These are phyloP conservation scores for Dovyalis caffra DNA, from an alignment of 345 rosid species.

Conservation along the genomic window DNA sequence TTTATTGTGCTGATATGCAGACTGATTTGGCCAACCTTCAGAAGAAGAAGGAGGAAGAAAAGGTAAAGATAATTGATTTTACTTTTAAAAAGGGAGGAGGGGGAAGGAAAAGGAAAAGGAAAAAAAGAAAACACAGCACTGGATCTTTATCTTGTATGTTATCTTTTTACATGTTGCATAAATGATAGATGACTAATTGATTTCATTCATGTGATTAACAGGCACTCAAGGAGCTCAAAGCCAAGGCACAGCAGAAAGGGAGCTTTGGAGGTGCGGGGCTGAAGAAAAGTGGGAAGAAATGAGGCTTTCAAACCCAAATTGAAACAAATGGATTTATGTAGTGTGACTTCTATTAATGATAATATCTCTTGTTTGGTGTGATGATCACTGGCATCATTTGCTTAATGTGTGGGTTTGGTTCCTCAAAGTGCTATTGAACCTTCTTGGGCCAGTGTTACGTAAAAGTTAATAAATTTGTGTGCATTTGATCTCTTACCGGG, in stretches of 20 bases:
- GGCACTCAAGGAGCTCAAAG: constrained; percentile 85
- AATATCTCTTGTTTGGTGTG: neutral
- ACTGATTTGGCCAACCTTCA: constrained; percentile 56
- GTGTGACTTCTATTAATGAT: neutral
- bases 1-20: constrained; percentile 27
- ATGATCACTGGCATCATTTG: neutral
- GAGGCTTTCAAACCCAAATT: constrained; percentile 22
- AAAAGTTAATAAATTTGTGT: neutral
- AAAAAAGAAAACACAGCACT: neutral
- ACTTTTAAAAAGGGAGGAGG: neutral
- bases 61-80: constrained; percentile 28
- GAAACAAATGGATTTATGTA: neutral
- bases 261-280: constrained; percentile 84
- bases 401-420: neutral
- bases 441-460: neutral
- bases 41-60: constrained; percentile 81
- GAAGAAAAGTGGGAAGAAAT: constrained; percentile 94
- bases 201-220: constrained; percentile 17
- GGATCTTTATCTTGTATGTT: neutral
- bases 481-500: neutral
- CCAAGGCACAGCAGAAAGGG: constrained; percentile 84
- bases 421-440: neutral
- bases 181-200: neutral
- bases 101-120: too few relatives aligned
- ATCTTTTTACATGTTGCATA: neutral